phyloP scores from a whole-genome alignment of 2,329 filamentous ascomycete genomes.

The Herpotrichia juniperi region DNA sequence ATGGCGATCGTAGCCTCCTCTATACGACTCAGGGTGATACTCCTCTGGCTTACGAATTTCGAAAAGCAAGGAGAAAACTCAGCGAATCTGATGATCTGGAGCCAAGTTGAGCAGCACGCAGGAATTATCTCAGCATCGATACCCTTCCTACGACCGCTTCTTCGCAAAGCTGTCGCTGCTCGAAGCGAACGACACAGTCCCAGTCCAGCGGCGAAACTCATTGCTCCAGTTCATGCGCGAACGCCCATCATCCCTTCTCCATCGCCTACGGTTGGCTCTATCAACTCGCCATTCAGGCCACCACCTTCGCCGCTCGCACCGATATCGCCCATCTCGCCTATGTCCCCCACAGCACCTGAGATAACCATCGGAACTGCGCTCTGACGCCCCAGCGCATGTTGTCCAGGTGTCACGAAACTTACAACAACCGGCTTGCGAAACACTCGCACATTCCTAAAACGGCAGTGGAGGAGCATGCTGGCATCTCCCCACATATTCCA shows the following conservation, averaged over 20 bases:
- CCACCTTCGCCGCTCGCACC: constrained; percentile 9
- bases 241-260: constrained; percentile 17
- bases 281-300: constrained; percentile 5
- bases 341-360: constrained; percentile 5
- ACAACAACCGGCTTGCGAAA: background rate
- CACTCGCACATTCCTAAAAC: background rate
- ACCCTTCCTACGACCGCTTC: constrained; percentile 34
- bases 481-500: background rate
- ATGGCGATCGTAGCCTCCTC: constrained; percentile 38
- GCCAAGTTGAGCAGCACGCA: constrained; percentile 38
- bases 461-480: background rate
- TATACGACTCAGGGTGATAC: constrained; percentile 30
- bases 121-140: constrained; percentile 40
- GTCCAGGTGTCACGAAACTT: too few relatives aligned
- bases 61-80: constrained; percentile 18
- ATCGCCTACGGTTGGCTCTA: constrained; percentile 12
- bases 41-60: constrained; percentile 32
- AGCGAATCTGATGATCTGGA: constrained; percentile 35
- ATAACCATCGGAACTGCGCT: background rate
- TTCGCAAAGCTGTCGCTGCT: constrained; percentile 6
- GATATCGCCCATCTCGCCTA: constrained; percentile 9
- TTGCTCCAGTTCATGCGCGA: constrained; percentile 2
- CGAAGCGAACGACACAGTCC: constrained; percentile 7
- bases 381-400: background rate
- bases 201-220: constrained; percentile 11